Conservation (phyloP, 805 yeast genomes). For the Pichia kluyveri region DNA sequence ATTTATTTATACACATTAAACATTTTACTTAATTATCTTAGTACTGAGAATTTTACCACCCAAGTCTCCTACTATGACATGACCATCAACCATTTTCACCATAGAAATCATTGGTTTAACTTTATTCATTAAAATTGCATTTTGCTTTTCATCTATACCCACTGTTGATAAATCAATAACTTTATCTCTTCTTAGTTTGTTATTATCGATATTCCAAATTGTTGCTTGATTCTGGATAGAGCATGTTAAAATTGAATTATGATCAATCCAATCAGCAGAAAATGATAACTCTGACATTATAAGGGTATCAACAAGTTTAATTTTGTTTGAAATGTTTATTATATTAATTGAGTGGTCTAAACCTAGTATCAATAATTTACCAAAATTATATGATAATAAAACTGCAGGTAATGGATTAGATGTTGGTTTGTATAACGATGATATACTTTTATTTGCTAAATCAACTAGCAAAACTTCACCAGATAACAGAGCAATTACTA, state of each 20-base stretch:
- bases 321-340: not conserved
- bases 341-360: slow-evolving; percentile 1
- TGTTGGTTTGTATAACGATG: not conserved
- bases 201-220: slow-evolving; percentile 2
- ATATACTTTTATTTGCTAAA: not conserved
- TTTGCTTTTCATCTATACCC: not conserved
- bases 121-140: not conserved
- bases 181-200: not conserved
- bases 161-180: not conserved
- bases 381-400: slow-evolving; percentile 2
- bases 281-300: not conserved
- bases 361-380: not conserved
- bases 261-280: not conserved
- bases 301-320: not conserved
- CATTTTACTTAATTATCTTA: not conserved
- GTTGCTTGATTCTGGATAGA: not conserved
- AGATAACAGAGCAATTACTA: slow-evolving; percentile 17
- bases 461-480: slow-evolving; percentile 12
- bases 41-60: slow-evolving; percentile 10
- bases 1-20: too few species aligned
- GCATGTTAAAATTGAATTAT: not conserved
- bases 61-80: slow-evolving; percentile 14
- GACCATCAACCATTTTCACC: not conserved
- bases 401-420: slow-evolving; percentile 1
- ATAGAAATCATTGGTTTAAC: not conserved